These are phyloP conservation scores for Monosporascus cannonballus DNA, from an alignment of 2,329 filamentous ascomycete species.

Conservation along the genomic window DNA sequence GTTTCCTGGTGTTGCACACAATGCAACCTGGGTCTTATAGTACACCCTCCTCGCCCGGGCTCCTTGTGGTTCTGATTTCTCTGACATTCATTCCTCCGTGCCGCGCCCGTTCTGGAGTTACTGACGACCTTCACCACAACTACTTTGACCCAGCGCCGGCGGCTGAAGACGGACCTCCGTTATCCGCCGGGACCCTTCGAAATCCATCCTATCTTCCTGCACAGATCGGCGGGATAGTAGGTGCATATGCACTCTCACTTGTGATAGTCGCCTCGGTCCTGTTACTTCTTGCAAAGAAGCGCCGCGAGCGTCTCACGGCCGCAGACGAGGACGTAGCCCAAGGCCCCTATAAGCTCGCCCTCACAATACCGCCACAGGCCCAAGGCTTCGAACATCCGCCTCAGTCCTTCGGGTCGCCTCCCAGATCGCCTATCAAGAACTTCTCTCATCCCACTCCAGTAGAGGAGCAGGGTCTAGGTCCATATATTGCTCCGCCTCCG, in stretches of 20 bases:
- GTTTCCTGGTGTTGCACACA: constrained; percentile 24
- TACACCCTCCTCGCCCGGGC: constrained; percentile 19
- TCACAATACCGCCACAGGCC: constrained; percentile 15
- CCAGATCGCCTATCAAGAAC: constrained; percentile 35
- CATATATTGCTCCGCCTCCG: constrained; percentile 41
- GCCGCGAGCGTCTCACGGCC: constrained; percentile 44
- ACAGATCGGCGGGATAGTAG: constrained; percentile 78
- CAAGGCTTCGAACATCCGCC: constrained; percentile 10
- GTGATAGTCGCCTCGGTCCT: constrained; percentile 65
- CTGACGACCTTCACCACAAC: neutral
- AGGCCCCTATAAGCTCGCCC: constrained; percentile 16
- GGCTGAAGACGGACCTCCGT: constrained; percentile 53
- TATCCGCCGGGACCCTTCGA: constrained; percentile 52
- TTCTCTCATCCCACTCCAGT: constrained; percentile 37
- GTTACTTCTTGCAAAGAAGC: constrained; percentile 51
- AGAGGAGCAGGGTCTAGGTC: constrained; percentile 23
- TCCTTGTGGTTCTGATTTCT: constrained; percentile 18
- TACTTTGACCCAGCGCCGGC: constrained; percentile 48
- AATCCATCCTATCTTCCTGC: constrained; percentile 65
- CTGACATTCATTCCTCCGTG: constrained; percentile 21
- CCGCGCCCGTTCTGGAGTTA: neutral
- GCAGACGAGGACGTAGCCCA: constrained; percentile 45
- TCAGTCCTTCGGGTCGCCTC: constrained; percentile 26
- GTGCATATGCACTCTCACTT: constrained; percentile 73
- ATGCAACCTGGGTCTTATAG: constrained; percentile 29